Evolutionary conservation across 2,329 filamentous ascomycete species (phyloP).

Genomic region (Fusarium veterinarium): DNA sequence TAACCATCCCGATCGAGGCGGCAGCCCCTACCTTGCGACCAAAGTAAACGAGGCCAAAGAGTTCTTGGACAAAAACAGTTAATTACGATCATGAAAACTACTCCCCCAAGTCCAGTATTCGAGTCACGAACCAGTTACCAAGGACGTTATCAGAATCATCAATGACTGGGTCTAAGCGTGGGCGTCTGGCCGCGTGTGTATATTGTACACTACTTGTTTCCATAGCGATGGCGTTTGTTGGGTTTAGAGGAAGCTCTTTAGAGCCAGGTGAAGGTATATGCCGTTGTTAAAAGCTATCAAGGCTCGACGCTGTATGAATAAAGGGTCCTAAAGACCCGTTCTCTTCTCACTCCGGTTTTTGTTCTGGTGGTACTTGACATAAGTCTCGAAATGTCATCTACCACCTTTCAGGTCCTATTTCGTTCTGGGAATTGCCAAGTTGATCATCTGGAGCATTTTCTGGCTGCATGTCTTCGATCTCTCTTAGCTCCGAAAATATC

Average conservation of each 20-base stretch:
- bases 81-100: constrained; percentile 19
- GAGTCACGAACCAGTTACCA: neutral
- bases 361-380: neutral
- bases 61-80: constrained; percentile 79
- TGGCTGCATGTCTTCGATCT: neutral
- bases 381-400: neutral
- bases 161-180: constrained; percentile 19
- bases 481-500: neutral
- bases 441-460: neutral
- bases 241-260: constrained; percentile 41
- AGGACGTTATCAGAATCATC: constrained; percentile 18
- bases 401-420: neutral
- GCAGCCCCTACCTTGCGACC: constrained; percentile 94
- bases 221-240: constrained; percentile 59
- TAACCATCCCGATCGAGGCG: constrained; percentile 97
- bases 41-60: constrained; percentile 99
- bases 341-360: constrained; percentile 40
- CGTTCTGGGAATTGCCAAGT: neutral
- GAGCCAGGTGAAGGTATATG: constrained; percentile 35
- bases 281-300: constrained; percentile 34
- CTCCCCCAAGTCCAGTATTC: constrained; percentile 1
- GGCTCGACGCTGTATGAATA: constrained; percentile 41
- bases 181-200: constrained; percentile 38
- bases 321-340: constrained; percentile 35
- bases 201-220: constrained; percentile 55